phyloP scores from a whole-genome alignment of 768 basidiomycete genomes.

The Daedaleopsis nitida region DNA sequence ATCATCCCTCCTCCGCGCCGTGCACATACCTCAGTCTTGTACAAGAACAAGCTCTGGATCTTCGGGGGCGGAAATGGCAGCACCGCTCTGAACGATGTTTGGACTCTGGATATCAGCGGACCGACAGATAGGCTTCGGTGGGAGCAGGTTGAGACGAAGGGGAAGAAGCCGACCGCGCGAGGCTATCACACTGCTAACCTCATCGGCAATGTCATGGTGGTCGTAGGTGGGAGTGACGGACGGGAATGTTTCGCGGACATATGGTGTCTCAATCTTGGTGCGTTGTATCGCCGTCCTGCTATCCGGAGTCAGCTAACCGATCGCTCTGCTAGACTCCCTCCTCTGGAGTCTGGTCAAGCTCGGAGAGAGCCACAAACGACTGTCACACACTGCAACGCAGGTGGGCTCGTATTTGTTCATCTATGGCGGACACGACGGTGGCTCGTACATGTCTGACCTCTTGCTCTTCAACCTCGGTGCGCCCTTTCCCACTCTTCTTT shows the following conservation, averaged over 20 bases:
- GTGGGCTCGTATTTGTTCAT: constrained; percentile 93
- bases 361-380: constrained; percentile 52
- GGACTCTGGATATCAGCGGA: constrained; percentile 73
- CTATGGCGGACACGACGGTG: constrained; percentile 85
- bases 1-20: constrained; percentile 56
- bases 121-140: constrained; percentile 50
- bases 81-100: constrained; percentile 87
- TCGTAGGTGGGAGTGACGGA: constrained; percentile 92
- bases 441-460: constrained; percentile 71
- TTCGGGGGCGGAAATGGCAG: constrained; percentile 96
- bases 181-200: constrained; percentile 94
- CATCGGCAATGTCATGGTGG: constrained; percentile 81
- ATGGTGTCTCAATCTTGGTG: constrained; percentile 85
- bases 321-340: constrained; percentile 27
- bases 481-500: constrained; percentile 36
- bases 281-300: constrained; percentile 26
- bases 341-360: constrained; percentile 46
- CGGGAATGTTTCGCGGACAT: constrained; percentile 86
- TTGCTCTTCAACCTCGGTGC: constrained; percentile 86
- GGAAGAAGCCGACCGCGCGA: constrained; percentile 58
- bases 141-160: constrained; percentile 58
- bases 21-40: constrained; percentile 84
- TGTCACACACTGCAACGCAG: constrained; percentile 86
- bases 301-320: constrained; percentile 35
- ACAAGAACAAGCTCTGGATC: constrained; percentile 72